These are phyloP conservation scores for Dactylis glomerata DNA, from an alignment of 176 grass and related monocot species.

Conservation along the genomic window DNA sequence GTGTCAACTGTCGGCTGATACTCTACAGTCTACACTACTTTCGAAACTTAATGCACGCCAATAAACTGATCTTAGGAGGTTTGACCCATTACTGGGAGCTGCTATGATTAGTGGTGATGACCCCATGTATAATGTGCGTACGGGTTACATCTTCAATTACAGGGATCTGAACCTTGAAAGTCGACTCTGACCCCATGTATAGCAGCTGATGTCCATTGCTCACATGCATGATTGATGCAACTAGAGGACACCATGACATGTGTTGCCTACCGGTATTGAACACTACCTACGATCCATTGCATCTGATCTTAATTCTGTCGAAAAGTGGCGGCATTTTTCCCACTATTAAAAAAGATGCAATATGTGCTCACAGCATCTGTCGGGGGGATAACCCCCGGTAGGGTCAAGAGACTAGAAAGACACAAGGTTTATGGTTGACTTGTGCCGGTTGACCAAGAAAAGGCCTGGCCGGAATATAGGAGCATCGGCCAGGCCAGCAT, in stretches of 20 bases:
- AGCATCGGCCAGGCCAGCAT: too few species aligned
- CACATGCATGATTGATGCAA: constrained; percentile 1
- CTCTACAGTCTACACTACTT: too few species aligned
- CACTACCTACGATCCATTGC: constrained; percentile 8
- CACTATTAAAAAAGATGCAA: neutral
- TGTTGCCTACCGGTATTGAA: neutral
- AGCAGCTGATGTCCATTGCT: neutral
- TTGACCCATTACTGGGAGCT: neutral
- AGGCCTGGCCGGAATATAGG: too few species aligned
- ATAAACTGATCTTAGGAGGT: neutral
- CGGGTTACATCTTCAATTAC: neutral
- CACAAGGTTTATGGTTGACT: too few species aligned
- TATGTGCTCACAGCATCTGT: neutral
- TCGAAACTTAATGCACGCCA: constrained; percentile 1
- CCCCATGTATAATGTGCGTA: neutral
- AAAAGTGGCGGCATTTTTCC: neutral
- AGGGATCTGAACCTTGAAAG: neutral
- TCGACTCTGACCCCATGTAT: neutral
- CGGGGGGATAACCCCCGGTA: too few species aligned
- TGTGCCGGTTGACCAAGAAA: too few species aligned
- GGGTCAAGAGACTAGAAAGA: too few species aligned
- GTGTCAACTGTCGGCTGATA: neutral
- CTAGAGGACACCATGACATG: neutral
- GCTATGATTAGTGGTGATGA: neutral
- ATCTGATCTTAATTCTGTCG: constrained; percentile 25